Evolutionary conservation across 768 basidiomycete genomes (phyloP).

Genomic region (Phaeotremella fagi): DNA sequence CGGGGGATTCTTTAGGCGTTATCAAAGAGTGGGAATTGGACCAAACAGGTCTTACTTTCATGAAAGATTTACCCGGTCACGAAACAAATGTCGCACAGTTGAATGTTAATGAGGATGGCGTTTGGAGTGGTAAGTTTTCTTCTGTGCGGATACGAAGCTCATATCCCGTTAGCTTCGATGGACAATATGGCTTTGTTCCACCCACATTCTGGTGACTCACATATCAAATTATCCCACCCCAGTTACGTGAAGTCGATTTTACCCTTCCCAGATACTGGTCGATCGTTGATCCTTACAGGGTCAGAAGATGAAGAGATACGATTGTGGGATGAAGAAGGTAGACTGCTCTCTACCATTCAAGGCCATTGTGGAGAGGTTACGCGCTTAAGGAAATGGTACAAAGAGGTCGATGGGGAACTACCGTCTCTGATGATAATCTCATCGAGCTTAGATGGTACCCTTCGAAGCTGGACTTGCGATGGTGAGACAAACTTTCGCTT

Average conservation of each 20-base stretch:
- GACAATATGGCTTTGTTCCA: constrained; percentile 76
- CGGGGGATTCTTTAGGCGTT: constrained; percentile 87
- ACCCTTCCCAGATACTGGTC: constrained; percentile 53
- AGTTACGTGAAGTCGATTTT: constrained; percentile 72
- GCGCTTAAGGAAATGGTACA: constrained; percentile 65
- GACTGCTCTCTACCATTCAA: constrained; percentile 53
- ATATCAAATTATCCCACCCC: constrained; percentile 51
- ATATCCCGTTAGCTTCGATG: constrained; percentile 62
- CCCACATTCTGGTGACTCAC: constrained; percentile 32
- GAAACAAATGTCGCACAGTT: constrained; percentile 79
- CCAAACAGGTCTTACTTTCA: constrained; percentile 37
- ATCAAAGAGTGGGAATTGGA: constrained; percentile 75
- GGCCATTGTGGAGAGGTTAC: constrained; percentile 89
- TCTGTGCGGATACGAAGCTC: not conserved
- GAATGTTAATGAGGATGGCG: constrained; percentile 59
- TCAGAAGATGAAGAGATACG: constrained; percentile 72
- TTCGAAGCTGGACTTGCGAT: constrained; percentile 73
- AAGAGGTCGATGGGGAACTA: constrained; percentile 53
- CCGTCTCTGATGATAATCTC: constrained; percentile 78
- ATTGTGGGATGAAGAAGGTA: constrained; percentile 68
- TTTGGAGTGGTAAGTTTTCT: constrained; percentile 74
- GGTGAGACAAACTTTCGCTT: constrained; percentile 59
- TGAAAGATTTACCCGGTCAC: constrained; percentile 62
- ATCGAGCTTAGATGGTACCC: constrained; percentile 76
- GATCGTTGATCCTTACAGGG: constrained; percentile 67